Evolutionary conservation across 495 filamentous ascomycete genomes (phyloP).

Genomic region (Penicillium robsamsonii): DNA sequence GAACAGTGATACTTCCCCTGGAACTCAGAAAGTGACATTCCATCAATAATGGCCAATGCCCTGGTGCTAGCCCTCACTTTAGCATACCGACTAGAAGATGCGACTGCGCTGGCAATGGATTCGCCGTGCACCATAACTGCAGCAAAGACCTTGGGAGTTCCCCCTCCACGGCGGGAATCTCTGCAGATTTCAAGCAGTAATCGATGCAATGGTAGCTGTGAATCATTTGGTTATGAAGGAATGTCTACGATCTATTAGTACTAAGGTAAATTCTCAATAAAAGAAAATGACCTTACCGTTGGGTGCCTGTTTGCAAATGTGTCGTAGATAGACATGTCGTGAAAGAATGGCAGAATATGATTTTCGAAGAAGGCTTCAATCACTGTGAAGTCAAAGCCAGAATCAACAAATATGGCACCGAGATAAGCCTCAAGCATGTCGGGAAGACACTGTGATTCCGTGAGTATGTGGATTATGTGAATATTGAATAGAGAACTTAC

Average conservation of each 20-base stretch:
- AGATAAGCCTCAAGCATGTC: slow-evolving; percentile 90
- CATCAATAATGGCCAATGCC: slow-evolving; percentile 58
- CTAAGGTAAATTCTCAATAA: slow-evolving; percentile 17
- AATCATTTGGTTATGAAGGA: slow-evolving; percentile 50
- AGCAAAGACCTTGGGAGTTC: slow-evolving; percentile 57
- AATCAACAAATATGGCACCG: slow-evolving; percentile 90
- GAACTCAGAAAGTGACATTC: slow-evolving; percentile 58
- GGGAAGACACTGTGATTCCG: slow-evolving; percentile 59
- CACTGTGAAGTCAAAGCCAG: slow-evolving; percentile 68
- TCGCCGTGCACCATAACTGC: slow-evolving; percentile 75
- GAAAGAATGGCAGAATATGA: slow-evolving; percentile 74
- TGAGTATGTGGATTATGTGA: background rate
- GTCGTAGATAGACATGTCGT: slow-evolving; percentile 87
- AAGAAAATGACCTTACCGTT: slow-evolving; percentile 45
- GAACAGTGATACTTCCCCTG: slow-evolving; percentile 58
- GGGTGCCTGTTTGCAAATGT: slow-evolving; percentile 88
- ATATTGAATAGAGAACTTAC: slow-evolving; percentile 20
- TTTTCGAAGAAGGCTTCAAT: slow-evolving; percentile 74
- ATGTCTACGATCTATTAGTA: slow-evolving; percentile 39
- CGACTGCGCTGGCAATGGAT: slow-evolving; percentile 60
- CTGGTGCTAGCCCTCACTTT: slow-evolving; percentile 70
- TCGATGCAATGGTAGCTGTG: slow-evolving; percentile 53
- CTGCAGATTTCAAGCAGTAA: slow-evolving; percentile 53
- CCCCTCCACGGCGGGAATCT: slow-evolving; percentile 45
- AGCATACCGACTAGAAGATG: slow-evolving; percentile 64